Conservation (phyloP, 352 stramenopile species). For the Globisporangium cystogenes region DNA sequence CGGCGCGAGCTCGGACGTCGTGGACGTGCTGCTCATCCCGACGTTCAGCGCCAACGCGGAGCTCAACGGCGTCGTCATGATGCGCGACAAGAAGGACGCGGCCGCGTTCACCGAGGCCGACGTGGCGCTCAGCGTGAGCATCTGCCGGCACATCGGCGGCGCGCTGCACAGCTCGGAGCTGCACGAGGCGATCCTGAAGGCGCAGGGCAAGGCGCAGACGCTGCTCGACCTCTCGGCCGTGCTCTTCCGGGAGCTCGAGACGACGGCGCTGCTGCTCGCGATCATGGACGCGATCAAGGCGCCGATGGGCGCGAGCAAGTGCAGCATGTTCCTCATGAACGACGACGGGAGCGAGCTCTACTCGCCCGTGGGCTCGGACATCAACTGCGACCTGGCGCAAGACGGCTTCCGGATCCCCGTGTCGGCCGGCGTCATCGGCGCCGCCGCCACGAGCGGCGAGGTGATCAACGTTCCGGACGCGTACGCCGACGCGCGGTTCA, state of each 20-base stretch:
- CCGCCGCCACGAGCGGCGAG: slow-evolving; percentile 57
- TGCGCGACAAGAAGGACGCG: slow-evolving; percentile 32
- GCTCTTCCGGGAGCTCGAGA: slow-evolving; percentile 61
- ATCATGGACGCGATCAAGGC: slow-evolving; percentile 51
- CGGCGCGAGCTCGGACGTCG: slow-evolving; percentile 15
- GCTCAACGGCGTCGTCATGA: slow-evolving; percentile 57
- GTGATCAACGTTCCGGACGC: slow-evolving; percentile 76
- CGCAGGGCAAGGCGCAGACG: slow-evolving; percentile 60
- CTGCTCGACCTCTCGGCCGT: slow-evolving; percentile 58
- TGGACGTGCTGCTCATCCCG: slow-evolving; percentile 44
- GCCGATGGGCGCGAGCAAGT: slow-evolving; percentile 43
- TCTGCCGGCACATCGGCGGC: slow-evolving; percentile 50
- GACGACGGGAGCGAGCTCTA: slow-evolving; percentile 52
- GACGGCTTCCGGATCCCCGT: slow-evolving; percentile 50
- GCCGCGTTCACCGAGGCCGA: slow-evolving; percentile 43
- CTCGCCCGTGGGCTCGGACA: slow-evolving; percentile 38
- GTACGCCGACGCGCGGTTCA: slow-evolving; percentile 62
- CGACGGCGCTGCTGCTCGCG: slow-evolving; percentile 41
- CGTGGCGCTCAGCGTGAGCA: slow-evolving; percentile 40
- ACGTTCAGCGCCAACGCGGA: slow-evolving; percentile 33
- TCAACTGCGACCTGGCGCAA: slow-evolving; percentile 29
- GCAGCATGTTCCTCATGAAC: slow-evolving; percentile 66
- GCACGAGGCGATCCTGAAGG: slow-evolving; percentile 48
- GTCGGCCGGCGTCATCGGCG: slow-evolving; percentile 43
- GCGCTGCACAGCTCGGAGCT: slow-evolving; percentile 52